A percentile compares a stretch with the other conserved stretches of the same genome.
Conservation (phyloP, 1,284 basidiomycete genomes). For the Ustanciosporium gigantosporum region DNA sequence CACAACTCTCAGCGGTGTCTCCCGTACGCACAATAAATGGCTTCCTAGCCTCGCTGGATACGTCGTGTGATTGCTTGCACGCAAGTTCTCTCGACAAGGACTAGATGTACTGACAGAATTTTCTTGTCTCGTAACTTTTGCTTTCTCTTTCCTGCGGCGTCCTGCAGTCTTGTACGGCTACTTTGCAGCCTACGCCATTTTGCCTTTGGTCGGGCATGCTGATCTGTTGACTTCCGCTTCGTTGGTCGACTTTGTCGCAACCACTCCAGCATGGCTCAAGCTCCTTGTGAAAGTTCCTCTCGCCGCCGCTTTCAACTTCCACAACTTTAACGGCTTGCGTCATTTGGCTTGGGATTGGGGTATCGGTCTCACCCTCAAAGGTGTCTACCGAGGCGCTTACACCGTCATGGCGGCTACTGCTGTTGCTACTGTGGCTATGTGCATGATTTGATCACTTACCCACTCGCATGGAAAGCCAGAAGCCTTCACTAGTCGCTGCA, state of each 20-base stretch:
- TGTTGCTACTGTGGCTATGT: slow-evolving; percentile 39
- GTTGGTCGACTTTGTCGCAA: slow-evolving; percentile 73
- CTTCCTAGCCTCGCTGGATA: no score
- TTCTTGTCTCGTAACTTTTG: neutral
- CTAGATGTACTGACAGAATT: no score
- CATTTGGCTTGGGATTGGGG: slow-evolving; percentile 90
- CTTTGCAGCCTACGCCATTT: slow-evolving; percentile 81
- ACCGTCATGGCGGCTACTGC: slow-evolving; percentile 47
- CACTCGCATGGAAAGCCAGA: neutral
- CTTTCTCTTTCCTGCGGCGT: no score
- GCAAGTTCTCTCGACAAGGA: no score
- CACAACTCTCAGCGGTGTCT: neutral
- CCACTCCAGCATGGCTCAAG: slow-evolving; percentile 62
- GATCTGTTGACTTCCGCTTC: slow-evolving; percentile 72
- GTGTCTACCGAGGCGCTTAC: slow-evolving; percentile 52
- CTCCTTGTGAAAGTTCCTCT: slow-evolving; percentile 45
- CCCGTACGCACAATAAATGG: no score
- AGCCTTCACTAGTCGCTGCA: neutral
- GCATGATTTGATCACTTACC: slow-evolving; percentile 31
- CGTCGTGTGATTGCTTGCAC: no score
- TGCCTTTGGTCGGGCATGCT: slow-evolving; percentile 69
- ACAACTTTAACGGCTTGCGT: slow-evolving; percentile 85
- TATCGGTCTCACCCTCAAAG: slow-evolving; percentile 63
- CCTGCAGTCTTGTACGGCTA: slow-evolving; percentile 76
- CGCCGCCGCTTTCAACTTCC: slow-evolving; percentile 67